phyloP scores from a whole-genome alignment of 192 early-diverging fungal species.

The Linnemannia zychae region DNA sequence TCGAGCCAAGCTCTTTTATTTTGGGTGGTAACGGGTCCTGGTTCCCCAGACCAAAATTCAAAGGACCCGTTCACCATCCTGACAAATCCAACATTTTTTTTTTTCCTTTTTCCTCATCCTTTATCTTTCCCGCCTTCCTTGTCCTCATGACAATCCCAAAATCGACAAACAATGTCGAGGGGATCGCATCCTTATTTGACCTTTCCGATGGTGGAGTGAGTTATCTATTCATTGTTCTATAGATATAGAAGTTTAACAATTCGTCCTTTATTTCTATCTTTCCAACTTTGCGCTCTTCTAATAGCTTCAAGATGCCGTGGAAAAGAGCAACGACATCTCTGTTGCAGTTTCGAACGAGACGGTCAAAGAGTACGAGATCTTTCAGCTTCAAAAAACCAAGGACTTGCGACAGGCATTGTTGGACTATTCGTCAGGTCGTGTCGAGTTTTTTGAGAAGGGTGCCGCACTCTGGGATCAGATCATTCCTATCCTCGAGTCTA shows the following conservation, averaged over 20 bases:
- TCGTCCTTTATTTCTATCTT: neutral
- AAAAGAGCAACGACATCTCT: slow-evolving; percentile 78
- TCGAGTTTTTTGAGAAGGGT: slow-evolving; percentile 87
- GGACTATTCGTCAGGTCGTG: slow-evolving; percentile 83
- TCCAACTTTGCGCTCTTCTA: slow-evolving; percentile 14
- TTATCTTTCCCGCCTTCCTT: slow-evolving; percentile 2
- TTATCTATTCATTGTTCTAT: too few species aligned
- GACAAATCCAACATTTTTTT: neutral
- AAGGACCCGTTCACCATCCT: neutral
- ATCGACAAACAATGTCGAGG: neutral
- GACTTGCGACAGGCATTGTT: slow-evolving; percentile 85
- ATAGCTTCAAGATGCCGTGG: slow-evolving; percentile 87
- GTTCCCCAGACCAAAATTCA: slow-evolving; percentile 3
- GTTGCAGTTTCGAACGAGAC: slow-evolving; percentile 84
- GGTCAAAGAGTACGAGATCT: slow-evolving; percentile 86
- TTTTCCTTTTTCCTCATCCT: neutral
- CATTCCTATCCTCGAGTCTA: slow-evolving; percentile 83
- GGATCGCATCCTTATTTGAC: neutral
- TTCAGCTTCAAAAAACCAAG: slow-evolving; percentile 80
- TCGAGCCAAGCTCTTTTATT: neutral
- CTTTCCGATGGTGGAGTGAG: neutral
- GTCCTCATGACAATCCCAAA: slow-evolving; percentile 7
- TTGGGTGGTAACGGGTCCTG: neutral
- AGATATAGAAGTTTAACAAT: neutral
- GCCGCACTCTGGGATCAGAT: slow-evolving; percentile 86